Evolutionary conservation across 2,329 filamentous ascomycete genomes (phyloP), one percentile per base, ranked within the genome.

Genomic region (Aspergillus sp.): DNA sequence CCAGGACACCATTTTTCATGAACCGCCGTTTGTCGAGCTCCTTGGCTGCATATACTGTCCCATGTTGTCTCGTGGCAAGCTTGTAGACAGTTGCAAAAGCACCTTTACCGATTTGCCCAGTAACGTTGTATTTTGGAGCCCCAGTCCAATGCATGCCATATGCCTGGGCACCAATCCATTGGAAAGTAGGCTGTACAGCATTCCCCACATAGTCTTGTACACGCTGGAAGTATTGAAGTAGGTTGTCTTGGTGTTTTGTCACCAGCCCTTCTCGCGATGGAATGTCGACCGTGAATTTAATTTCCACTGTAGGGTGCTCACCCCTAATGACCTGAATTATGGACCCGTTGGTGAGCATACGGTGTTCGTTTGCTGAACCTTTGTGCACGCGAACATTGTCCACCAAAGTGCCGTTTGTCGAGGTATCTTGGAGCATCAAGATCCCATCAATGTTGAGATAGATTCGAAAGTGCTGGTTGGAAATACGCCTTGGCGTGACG

Each of bases 401-500:
- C 47, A 97, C 88, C 49, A 88, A 75, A 3, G 93, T 97, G 29
- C 93, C 93, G 60, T 97, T 98, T n/a, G 89, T 96, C 0, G 93
- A 97, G 62, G 83, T 79, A 62, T 98, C 93, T 65, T 95, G 84
- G 8, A 97, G 73, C 88, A 98, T 95, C 53, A 96, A 77, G 47
- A 86, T 83, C 29, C 86, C 88, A 52, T 87, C 81, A n/a, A 82
- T 74, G 58, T 94, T 98, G 57, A 95, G 76, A 61, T 85, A 95
- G 51, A 98, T 94, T 45, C 88, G 84, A 64, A 97, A 98, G 64
- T 98, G 93, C n/a, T 86, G 77, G 62, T 97, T 96, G 73, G 91
- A 97, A 49, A 98, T 78, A 39, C 86, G 79, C 63, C 80, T 85
- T 44, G 79, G 73, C 0, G 79, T 78, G 54, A 91, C 85, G 52